Base-by-base conservation (phyloP, 2,329 filamentous ascomycete species). In the Cucurbitaria berberidis region DNA sequence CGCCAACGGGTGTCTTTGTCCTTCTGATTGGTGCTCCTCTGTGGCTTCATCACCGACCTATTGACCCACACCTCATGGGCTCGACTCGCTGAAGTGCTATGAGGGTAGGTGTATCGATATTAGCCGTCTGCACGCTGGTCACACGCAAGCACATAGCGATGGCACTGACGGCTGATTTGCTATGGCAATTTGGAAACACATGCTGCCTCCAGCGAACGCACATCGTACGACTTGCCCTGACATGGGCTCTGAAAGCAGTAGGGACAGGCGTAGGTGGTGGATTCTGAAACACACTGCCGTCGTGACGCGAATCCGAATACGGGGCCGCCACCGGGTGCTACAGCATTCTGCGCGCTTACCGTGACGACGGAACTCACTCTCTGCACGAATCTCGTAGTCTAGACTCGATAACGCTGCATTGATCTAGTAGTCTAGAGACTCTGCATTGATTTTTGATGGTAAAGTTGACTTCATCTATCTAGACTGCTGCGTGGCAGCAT, bases 111-210 rank as follows among this genome's bases (percentile, higher is more conserved):
- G 27, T 41, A n/a, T 41, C 39, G 21, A 41, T n/a, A 41, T 41
- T 41, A 62, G 59, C 53, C 55, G 57, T 62, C 22, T 35, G 42
- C 29, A 41, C 39, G 48, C 48, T 41, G 50, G 40, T 51, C 53
- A 55, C 42, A 48, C 55, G 51, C 24, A 45, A 42, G 39, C 24
- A 27, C 6, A 40, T 48, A 45, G 39, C 45, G 38, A n/a, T n/a
- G n/a, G n/a, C n/a, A n/a, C 45, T 57, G 54, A 45, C 51, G 58
- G 56, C 53, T 63, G 60, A 66, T 62, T 48, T 61, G 52, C 45
- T 27, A 53, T 57, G 15, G 59, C 54, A 59, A 52, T 59, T 57
- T 47, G 50, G 55, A 64, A 66, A 64, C 63, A 60, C 38, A 15
- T 40, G 18, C 11, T 44, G 38, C 32, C 22, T 48, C 44, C 43